Conservation (phyloP, 768 basidiomycete genomes). For the Kwoniella botswanensis region DNA sequence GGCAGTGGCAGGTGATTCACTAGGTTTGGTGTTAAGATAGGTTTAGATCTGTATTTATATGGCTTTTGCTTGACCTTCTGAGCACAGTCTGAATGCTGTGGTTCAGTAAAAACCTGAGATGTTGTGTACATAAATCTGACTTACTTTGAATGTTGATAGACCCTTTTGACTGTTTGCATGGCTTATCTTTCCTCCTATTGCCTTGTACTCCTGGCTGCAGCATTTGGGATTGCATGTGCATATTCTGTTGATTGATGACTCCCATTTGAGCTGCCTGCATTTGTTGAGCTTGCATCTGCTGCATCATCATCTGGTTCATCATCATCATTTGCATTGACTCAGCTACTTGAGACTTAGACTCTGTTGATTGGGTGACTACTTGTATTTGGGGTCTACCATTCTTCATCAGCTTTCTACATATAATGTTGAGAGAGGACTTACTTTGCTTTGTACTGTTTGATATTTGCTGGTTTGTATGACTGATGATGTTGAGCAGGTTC, state of each 20-base stretch:
- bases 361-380: conserved; percentile 12
- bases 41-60: background rate
- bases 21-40: background rate
- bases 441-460: conserved; percentile 13
- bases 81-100: background rate
- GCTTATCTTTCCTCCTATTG: background rate
- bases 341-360: conserved; percentile 6
- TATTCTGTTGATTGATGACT: conserved; percentile 29
- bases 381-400: conserved; percentile 22
- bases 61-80: conserved; percentile 7
- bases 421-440: background rate
- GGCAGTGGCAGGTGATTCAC: background rate
- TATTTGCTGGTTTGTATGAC: background rate
- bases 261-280: conserved; percentile 50
- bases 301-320: conserved; percentile 51
- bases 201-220: conserved; percentile 2
- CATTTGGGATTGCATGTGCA: conserved; percentile 41
- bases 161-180: conserved; percentile 16
- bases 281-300: conserved; percentile 49
- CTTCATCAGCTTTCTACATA: conserved; percentile 7
- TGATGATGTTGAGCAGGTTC: conserved; percentile 3
- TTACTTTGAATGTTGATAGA: conserved; percentile 30
- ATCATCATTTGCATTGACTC: conserved; percentile 46
- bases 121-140: background rate
- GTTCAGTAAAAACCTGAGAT: background rate